These are phyloP conservation scores for Cladophialophora yegresii DNA, from an alignment of 2,329 filamentous ascomycete genomes.

Conservation along the genomic window DNA sequence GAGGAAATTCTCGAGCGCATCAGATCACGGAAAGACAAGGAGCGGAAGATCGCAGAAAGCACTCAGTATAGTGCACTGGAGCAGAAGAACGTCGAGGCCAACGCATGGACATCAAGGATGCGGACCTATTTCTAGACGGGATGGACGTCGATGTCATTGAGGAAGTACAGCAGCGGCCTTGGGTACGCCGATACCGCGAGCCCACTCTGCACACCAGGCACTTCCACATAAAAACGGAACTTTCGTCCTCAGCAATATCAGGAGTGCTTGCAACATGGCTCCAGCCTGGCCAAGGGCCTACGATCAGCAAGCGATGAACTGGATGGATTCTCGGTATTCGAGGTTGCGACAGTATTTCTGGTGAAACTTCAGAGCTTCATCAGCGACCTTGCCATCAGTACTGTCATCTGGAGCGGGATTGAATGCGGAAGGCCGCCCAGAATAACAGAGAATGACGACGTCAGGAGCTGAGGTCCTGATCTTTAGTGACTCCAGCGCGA, in stretches of 20 bases:
- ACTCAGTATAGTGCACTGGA: slow-evolving; percentile 6
- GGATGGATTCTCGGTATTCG: not conserved
- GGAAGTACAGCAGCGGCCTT: not conserved
- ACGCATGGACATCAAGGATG: slow-evolving; percentile 33
- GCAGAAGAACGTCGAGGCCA: slow-evolving; percentile 31
- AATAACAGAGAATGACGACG: not conserved
- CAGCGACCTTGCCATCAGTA: not conserved
- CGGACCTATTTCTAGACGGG: slow-evolving; percentile 27
- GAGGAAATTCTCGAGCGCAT: slow-evolving; percentile 34
- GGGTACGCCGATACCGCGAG: not conserved
- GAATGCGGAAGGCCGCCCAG: not conserved
- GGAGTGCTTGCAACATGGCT: not conserved
- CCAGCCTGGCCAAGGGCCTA: not conserved
- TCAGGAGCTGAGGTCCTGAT: slow-evolving; percentile 5
- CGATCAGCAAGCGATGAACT: not conserved
- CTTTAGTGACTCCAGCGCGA: not conserved
- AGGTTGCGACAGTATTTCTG: not conserved
- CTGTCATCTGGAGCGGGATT: not conserved
- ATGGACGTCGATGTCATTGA: not conserved
- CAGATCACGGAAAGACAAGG: slow-evolving; percentile 30
- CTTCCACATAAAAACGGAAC: slow-evolving; percentile 2
- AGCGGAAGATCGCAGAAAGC: slow-evolving; percentile 29
- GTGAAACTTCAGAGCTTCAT: not conserved
- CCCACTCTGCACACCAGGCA: slow-evolving; percentile 1
- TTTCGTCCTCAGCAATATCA: slow-evolving; percentile 5